Conservation (phyloP, 164 flowering plant genomes). For the Piper longum region DNA sequence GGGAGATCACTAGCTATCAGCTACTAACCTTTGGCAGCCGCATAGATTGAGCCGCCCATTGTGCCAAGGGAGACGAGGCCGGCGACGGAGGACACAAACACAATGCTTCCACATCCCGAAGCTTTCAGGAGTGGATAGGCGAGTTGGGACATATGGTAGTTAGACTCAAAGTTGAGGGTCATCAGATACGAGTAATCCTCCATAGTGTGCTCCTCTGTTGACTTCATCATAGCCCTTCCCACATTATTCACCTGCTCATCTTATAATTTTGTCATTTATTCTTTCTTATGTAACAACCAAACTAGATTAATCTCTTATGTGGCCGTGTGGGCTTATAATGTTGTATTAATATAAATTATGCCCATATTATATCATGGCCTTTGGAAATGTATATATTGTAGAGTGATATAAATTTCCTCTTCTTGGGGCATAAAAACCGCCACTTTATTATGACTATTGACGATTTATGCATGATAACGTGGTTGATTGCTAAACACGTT, state of each 20-base stretch:
- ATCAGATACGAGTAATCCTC: slow-evolving; percentile 39
- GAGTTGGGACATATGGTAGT: slow-evolving; percentile 59
- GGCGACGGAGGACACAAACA: slow-evolving; percentile 72
- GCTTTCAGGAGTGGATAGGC: slow-evolving; percentile 63
- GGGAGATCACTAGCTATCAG: background rate
- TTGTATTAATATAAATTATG: too few relatives aligned
- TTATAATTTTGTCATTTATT: background rate
- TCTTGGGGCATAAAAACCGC: too few relatives aligned
- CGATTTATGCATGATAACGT: background rate
- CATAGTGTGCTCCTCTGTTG: slow-evolving; percentile 34
- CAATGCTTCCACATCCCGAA: slow-evolving; percentile 54
- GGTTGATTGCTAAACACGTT: background rate
- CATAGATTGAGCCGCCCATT: slow-evolving; percentile 35
- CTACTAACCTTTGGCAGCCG: slow-evolving; percentile 44
- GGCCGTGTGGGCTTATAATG: too few relatives aligned
- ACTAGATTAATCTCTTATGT: too few relatives aligned
- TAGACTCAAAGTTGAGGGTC: slow-evolving; percentile 53
- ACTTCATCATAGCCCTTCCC: slow-evolving; percentile 40
- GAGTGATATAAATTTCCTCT: too few relatives aligned
- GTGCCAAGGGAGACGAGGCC: slow-evolving; percentile 25
- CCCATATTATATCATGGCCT: too few relatives aligned
- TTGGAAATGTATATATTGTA: too few relatives aligned
- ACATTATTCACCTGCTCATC: slow-evolving; percentile 46
- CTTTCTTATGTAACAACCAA: too few relatives aligned
- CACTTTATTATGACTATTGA: too few relatives aligned